These are phyloP conservation scores for Penicillium sp. DNA, from an alignment of 2,329 filamentous ascomycete species.

Conservation along the genomic window DNA sequence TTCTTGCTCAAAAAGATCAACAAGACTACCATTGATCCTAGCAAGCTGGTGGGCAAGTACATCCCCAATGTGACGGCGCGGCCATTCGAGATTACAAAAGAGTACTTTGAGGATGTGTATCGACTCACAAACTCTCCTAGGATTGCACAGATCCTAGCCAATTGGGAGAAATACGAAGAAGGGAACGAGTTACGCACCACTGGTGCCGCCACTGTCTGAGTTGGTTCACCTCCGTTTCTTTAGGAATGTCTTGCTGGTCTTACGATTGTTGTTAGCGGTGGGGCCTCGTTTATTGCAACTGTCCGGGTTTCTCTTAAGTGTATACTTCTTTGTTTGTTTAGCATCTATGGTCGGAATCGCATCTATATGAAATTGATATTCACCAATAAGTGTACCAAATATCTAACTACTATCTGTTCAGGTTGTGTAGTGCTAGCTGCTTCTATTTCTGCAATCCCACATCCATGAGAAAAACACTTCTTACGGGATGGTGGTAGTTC, in stretches of 20 bases:
- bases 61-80: conserved; percentile 97
- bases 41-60: conserved; percentile 97
- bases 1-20: conserved; percentile 99
- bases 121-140: conserved; percentile 79
- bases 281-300: not conserved
- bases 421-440: not conserved
- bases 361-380: not conserved
- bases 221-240: conserved; percentile 6
- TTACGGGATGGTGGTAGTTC: no score
- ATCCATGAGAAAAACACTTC: no score
- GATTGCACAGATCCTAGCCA: conserved; percentile 68
- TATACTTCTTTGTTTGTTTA: not conserved
- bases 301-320: conserved; percentile 1
- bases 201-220: conserved; percentile 20
- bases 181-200: conserved; percentile 33
- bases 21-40: conserved; percentile 97
- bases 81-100: conserved; percentile 94
- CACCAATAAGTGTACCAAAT: not conserved
- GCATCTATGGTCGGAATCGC: conserved; percentile 9
- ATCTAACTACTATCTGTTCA: not conserved
- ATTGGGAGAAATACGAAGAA: conserved; percentile 76
- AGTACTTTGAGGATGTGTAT: conserved; percentile 99
- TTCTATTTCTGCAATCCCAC: no score
- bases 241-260: conserved; percentile 1
- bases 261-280: conserved; percentile 11